These are phyloP conservation scores for Mangifera indica DNA, from an alignment of 345 rosid species.

Conservation along the genomic window DNA sequence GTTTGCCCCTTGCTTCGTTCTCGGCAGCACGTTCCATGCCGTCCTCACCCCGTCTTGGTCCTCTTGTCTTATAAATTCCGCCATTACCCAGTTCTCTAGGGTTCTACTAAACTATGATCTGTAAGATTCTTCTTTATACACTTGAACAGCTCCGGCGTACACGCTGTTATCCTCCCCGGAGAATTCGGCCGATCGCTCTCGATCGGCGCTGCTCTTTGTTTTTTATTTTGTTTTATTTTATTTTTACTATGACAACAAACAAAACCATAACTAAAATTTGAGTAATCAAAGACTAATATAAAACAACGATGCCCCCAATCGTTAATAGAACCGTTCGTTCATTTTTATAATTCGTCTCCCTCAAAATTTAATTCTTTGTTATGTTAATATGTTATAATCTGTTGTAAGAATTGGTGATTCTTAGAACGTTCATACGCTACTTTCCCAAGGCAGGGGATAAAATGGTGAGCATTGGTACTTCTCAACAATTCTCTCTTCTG, in stretches of 20 bases:
- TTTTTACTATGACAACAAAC: background rate
- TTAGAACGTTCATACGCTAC: no score
- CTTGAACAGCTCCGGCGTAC: background rate
- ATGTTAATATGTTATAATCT: background rate
- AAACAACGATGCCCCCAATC: no score
- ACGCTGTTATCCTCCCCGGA: no score
- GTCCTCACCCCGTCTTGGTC: constrained; percentile 73
- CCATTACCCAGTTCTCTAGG: constrained; percentile 29
- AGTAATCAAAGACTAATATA: no score
- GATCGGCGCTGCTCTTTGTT: background rate
- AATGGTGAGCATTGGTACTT: background rate
- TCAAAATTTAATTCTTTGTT: background rate
- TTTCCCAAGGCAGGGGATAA: background rate
- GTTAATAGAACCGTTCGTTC: no score
- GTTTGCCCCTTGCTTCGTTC: constrained; percentile 58
- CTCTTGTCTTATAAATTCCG: constrained; percentile 69
- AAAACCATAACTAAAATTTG: no score
- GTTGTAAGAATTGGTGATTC: no score
- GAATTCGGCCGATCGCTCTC: background rate
- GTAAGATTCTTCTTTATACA: background rate
- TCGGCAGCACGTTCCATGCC: constrained; percentile 92
- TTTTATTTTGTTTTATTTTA: no score
- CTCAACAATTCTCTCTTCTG: constrained; percentile 6
- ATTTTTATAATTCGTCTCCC: no score
- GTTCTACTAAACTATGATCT: background rate